A percentile compares a stretch with the other conserved stretches of the same genome.
Evolutionary conservation across 129 eudicot species (phyloP).

Genomic region (Chrysanthemum makinoi): DNA sequence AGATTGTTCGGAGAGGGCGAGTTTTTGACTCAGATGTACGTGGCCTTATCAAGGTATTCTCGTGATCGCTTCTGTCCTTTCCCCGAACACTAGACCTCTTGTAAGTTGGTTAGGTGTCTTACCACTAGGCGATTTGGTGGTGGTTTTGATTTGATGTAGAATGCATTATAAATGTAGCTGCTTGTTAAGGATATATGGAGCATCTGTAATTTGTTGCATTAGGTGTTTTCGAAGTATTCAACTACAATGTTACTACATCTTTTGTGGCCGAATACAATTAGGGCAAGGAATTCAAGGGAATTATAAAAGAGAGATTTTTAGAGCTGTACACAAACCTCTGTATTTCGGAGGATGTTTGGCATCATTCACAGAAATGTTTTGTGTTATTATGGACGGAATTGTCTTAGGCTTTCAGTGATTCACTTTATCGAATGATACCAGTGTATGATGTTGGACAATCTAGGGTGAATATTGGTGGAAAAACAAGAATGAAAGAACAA

Average conservation of each 20-base stretch:
- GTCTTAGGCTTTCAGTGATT: neutral
- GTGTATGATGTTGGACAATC: neutral
- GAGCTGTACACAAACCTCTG: no score
- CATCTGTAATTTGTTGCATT: neutral
- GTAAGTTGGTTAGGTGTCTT: no score
- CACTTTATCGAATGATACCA: neutral
- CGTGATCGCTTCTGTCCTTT: no score
- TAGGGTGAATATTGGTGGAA: neutral
- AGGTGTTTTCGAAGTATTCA: conserved; percentile 1
- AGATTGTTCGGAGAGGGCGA: no score
- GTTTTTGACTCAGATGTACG: no score
- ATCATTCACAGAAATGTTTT: neutral
- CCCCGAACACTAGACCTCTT: no score
- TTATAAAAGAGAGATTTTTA: no score
- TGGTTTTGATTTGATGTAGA: no score
- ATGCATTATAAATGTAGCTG: neutral
- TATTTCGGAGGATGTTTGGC: conserved; percentile 1
- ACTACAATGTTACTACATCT: neutral
- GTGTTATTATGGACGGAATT: neutral
- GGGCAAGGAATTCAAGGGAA: neutral
- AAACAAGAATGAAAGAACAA: neutral
- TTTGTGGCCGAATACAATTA: neutral
- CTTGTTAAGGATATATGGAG: conserved; percentile 7
- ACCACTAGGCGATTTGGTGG: no score
- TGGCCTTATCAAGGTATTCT: no score